phyloP scores from a whole-genome alignment of 441 rosid species.

The Populus hybrid region DNA sequence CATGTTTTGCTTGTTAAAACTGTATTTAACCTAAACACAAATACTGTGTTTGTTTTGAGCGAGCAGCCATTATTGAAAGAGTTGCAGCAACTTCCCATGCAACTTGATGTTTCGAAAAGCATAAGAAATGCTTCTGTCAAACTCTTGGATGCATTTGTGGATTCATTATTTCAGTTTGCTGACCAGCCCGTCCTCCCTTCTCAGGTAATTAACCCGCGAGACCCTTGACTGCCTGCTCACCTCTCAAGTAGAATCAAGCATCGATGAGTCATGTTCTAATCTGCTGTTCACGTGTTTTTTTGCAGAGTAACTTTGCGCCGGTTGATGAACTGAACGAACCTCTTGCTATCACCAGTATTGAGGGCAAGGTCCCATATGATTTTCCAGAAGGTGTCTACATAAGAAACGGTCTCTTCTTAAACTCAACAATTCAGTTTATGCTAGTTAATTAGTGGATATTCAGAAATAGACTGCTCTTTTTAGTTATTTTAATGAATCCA shows the following conservation, averaged over 20 bases:
- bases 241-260: not conserved
- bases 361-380: constrained; percentile 36
- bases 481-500: no score
- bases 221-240: not conserved
- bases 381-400: constrained; percentile 41
- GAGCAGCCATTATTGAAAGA: constrained; percentile 26
- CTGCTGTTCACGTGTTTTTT: not conserved
- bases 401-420: constrained; percentile 11
- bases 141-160: constrained; percentile 34
- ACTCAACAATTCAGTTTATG: not conserved
- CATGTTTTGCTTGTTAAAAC: not conserved
- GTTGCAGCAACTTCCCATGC: constrained; percentile 22
- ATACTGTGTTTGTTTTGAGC: not conserved
- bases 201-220: constrained; percentile 20
- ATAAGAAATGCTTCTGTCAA: constrained; percentile 23
- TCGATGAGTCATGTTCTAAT: not conserved
- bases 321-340: constrained; percentile 34
- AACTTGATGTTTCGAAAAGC: constrained; percentile 20
- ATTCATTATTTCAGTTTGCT: constrained; percentile 29
- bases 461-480: no score
- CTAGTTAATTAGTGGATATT: no score
- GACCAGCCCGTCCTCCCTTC: constrained; percentile 43
- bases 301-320: constrained; percentile 42
- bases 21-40: not conserved
- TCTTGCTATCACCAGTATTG: constrained; percentile 19